A percentile compares a stretch with the other conserved stretches of the same genome.
Conservation (phyloP, 768 basidiomycete genomes). For the Tricholoma terreum region DNA sequence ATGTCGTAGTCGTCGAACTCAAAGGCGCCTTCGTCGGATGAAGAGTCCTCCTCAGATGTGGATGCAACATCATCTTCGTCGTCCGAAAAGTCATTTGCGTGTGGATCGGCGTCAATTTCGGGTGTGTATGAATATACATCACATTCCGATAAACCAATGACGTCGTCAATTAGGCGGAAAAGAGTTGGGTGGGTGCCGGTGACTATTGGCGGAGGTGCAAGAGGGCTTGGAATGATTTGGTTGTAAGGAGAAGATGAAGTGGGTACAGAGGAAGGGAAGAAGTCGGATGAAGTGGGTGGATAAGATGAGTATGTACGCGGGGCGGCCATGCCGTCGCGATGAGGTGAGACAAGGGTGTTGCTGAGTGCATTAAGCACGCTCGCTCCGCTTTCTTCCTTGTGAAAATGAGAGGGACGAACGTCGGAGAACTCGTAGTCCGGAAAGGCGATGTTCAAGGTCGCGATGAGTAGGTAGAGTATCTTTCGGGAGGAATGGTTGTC, state of each 20-base stretch:
- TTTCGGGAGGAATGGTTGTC: conserved; percentile 82
- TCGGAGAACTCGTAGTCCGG: conserved; percentile 97
- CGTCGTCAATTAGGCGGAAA: conserved; percentile 84
- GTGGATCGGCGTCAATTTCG: conserved; percentile 92
- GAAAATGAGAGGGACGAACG: conserved; percentile 87
- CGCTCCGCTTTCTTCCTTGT: conserved; percentile 76
- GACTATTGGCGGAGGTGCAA: conserved; percentile 67
- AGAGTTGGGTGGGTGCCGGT: conserved; percentile 87
- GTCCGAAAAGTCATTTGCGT: conserved; percentile 77
- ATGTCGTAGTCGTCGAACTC: conserved; percentile 81
- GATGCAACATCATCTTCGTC: conserved; percentile 74
- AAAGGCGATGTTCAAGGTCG: conserved; percentile 95
- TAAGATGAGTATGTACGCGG: conserved; percentile 86
- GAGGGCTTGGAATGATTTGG: conserved; percentile 57
- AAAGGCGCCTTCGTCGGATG: conserved; percentile 73
- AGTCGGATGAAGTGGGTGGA: conserved; percentile 66
- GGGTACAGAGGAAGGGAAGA: conserved; percentile 74
- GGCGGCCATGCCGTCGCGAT: conserved; percentile 59
- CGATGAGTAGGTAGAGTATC: conserved; percentile 94
- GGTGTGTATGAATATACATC: conserved; percentile 95
- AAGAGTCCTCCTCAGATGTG: conserved; percentile 62
- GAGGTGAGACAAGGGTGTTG: conserved; percentile 75
- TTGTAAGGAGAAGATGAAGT: conserved; percentile 69
- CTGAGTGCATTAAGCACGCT: conserved; percentile 82
- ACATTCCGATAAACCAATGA: conserved; percentile 87